Base-by-base conservation (phyloP, 176 grass and related monocot genomes). In the Thinopyrum elongatum region DNA sequence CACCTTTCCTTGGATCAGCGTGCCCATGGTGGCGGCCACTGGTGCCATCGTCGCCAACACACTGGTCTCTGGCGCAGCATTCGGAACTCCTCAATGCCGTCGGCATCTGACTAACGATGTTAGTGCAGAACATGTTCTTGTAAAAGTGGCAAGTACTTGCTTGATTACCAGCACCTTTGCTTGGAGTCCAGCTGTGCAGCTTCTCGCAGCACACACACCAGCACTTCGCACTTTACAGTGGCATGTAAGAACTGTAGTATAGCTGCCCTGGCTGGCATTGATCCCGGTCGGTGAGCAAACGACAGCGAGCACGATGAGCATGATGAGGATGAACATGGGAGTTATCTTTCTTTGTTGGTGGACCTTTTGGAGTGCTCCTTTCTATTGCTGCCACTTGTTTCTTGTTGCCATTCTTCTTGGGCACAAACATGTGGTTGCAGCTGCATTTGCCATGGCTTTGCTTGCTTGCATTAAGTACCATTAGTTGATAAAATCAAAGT, bases 41-140 rank as follows among this genome's bases (percentile, higher is more conserved):
- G n/a, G 95, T 11, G 91, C 95, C 22, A 98, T 98, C 7, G 93
- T 95, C 22, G 95, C 93, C 10, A 98, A 98, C 85, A 89, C 91
- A 26, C 33, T 95, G 28, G 95, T 98, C 10, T 83, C 89, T 0
- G 58, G 82, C 89, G 1, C 91, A 98, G 42, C 96, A 98, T 57
- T 91, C 90, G 10, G 96, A 98, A 83, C 91, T 98, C 41, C 95
- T 98, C 74, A 91, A 98, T 15, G 96, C 91, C 41, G 85, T 95
- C 69, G 90, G 96, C 17, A 98, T 98, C 79, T 94, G 38, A 95
- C 10, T 42, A 42, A 42, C 3, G 74, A 91, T 98, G 35, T 36
- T 36, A 36, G 57, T 82, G 39, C 23, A 61, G n/a, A 44, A 13
- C 58, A 67, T 47, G 67, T 7, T 7, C 58, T 23, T 35, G 80